A percentile compares a stretch with the other conserved stretches of the same genome.
phyloP scores from a whole-genome alignment of 768 basidiomycete species.

The Mycena galericulata region DNA sequence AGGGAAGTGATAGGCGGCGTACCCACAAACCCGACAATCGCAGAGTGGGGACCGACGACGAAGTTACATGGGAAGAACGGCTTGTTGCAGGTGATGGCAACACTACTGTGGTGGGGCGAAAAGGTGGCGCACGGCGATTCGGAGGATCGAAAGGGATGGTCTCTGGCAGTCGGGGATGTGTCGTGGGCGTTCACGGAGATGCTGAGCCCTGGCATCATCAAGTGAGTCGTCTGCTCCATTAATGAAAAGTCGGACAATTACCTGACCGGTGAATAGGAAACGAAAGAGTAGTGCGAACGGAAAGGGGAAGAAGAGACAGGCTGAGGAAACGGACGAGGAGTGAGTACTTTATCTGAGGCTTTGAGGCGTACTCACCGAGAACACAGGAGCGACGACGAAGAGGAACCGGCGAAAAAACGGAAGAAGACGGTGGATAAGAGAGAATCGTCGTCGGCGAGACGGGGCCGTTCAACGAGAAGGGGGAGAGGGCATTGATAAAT shows the following conservation, averaged over 20 bases:
- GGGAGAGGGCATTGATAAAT: too few relatives aligned
- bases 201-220: neutral
- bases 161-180: neutral
- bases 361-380: too few relatives aligned
- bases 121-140: neutral
- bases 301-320: too few relatives aligned
- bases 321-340: too few relatives aligned
- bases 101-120: conserved; percentile 4
- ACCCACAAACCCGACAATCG: neutral
- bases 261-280: neutral
- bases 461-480: too few relatives aligned
- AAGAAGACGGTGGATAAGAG: too few relatives aligned
- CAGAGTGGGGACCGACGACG: neutral
- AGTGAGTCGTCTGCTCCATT: neutral
- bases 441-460: too few relatives aligned
- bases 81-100: conserved; percentile 3
- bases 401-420: too few relatives aligned
- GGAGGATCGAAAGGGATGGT: neutral
- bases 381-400: too few relatives aligned
- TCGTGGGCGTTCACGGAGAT: neutral
- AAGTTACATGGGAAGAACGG: neutral
- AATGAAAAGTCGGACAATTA: neutral
- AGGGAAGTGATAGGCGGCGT: neutral
- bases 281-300: too few relatives aligned
- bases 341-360: too few relatives aligned